Percentiles rank a stretch among this genome's conserved stretches.
Evolutionary conservation across 345 rosid genomes (phyloP).

Genomic region (Murraya paniculata): DNA sequence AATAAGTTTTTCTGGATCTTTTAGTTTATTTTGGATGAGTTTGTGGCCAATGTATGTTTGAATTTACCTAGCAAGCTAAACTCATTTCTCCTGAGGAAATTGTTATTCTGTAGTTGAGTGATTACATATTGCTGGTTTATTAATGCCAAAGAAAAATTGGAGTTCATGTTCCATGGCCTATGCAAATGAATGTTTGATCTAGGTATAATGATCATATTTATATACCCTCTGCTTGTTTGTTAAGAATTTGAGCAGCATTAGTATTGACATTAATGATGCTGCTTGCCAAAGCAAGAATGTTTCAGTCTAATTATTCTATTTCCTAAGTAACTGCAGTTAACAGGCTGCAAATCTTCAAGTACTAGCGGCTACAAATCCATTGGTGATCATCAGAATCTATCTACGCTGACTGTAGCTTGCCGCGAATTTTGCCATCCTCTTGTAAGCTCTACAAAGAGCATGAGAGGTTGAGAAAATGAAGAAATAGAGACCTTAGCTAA

Average conservation of each 20-base stretch:
- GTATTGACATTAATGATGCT: too few species aligned
- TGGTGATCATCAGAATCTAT: not conserved
- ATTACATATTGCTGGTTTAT: not conserved
- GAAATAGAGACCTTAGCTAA: not conserved
- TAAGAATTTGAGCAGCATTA: not conserved
- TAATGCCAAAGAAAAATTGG: not conserved
- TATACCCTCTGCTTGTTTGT: not conserved
- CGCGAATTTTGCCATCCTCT: not conserved
- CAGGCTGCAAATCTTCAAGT: not conserved
- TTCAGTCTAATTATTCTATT: too few species aligned
- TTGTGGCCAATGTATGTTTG: not conserved
- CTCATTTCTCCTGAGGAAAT: not conserved
- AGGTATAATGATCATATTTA: not conserved
- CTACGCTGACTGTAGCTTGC: not conserved
- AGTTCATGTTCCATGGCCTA: not conserved
- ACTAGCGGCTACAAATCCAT: not conserved
- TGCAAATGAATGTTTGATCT: not conserved
- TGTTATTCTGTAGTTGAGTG: not conserved
- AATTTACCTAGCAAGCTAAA: not conserved
- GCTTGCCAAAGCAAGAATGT: too few species aligned
- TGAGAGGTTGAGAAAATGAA: not conserved
- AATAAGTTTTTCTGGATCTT: not conserved
- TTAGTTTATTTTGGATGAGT: not conserved
- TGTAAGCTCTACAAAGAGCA: not conserved
- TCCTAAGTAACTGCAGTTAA: too few species aligned